phyloP scores from a whole-genome alignment of 306 rosid species.

The Vigna trinervia region DNA sequence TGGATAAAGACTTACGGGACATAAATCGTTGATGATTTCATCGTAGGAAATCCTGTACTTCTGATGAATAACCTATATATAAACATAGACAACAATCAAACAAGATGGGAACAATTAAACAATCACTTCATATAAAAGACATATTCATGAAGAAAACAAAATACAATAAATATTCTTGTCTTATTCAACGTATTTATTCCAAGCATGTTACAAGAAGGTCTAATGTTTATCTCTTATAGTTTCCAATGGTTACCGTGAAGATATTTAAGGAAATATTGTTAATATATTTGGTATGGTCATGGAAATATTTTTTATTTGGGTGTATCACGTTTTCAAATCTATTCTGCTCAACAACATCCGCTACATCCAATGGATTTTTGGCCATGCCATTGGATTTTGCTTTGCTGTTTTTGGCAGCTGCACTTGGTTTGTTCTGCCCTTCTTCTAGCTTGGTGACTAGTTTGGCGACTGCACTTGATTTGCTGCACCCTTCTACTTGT shows the following conservation, averaged over 20 bases:
- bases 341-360: neutral
- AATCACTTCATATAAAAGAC: slow-evolving; percentile 25
- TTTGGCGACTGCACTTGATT: neutral
- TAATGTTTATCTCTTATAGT: neutral
- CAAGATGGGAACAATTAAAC: slow-evolving; percentile 19
- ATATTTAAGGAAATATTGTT: neutral
- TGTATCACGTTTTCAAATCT: neutral
- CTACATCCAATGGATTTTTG: neutral
- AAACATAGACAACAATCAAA: slow-evolving; percentile 38
- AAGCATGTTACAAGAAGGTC: neutral
- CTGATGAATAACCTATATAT: slow-evolving; percentile 89
- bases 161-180: slow-evolving; percentile 22
- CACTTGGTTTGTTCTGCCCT: neutral
- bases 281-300: no score
- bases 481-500: neutral
- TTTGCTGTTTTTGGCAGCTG: neutral
- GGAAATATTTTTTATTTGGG: neutral
- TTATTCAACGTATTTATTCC: slow-evolving; percentile 10
- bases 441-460: neutral
- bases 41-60: slow-evolving; percentile 91
- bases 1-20: slow-evolving; percentile 76
- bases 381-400: neutral
- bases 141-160: neutral
- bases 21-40: slow-evolving; percentile 90
- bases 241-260: neutral